Evolutionary conservation across 2,329 filamentous ascomycete genomes (phyloP).

Genomic region (Rhexocercosporidium sp.): DNA sequence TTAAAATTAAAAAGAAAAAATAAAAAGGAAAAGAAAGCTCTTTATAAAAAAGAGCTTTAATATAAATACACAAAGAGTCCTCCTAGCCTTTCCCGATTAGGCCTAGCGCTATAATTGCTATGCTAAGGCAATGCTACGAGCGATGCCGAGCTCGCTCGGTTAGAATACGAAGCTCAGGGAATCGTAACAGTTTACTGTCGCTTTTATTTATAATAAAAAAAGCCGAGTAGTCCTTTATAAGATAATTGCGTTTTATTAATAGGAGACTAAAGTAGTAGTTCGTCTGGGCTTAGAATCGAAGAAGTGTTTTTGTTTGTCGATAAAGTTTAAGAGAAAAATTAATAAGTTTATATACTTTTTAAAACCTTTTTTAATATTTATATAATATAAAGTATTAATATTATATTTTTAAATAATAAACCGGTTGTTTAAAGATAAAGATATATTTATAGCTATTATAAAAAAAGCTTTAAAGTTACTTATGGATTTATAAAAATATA

Average conservation of each 20-base stretch:
- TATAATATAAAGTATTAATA: constrained; percentile 18
- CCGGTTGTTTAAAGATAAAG: constrained; percentile 16
- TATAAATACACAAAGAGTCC: too few relatives aligned
- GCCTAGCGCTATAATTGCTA: too few relatives aligned
- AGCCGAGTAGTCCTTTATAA: constrained; percentile 29
- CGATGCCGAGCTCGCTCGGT: too few relatives aligned
- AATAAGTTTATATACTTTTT: constrained; percentile 24
- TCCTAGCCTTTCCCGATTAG: too few relatives aligned
- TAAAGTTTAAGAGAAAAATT: constrained; percentile 21
- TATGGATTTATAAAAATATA: constrained; percentile 22
- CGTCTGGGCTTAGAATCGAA: constrained; percentile 33
- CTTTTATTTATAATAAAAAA: constrained; percentile 32
- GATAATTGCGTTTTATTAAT: constrained; percentile 32
- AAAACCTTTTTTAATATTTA: constrained; percentile 10
- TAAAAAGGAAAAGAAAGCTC: too few relatives aligned
- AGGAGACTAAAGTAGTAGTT: constrained; percentile 29
- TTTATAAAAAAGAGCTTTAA: too few relatives aligned
- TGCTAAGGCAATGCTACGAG: too few relatives aligned
- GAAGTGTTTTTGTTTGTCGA: constrained; percentile 27
- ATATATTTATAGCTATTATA: constrained; percentile 26
- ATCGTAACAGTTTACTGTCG: too few relatives aligned
- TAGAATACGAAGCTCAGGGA: too few relatives aligned
- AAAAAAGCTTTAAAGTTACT: constrained; percentile 19
- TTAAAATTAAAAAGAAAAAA: too few relatives aligned
- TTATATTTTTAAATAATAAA: constrained; percentile 19